A percentile compares a stretch with the other conserved stretches of the same genome.
phyloP scores from a whole-genome alignment of 116 monocot genomes.

The Thalassia testudinum region DNA sequence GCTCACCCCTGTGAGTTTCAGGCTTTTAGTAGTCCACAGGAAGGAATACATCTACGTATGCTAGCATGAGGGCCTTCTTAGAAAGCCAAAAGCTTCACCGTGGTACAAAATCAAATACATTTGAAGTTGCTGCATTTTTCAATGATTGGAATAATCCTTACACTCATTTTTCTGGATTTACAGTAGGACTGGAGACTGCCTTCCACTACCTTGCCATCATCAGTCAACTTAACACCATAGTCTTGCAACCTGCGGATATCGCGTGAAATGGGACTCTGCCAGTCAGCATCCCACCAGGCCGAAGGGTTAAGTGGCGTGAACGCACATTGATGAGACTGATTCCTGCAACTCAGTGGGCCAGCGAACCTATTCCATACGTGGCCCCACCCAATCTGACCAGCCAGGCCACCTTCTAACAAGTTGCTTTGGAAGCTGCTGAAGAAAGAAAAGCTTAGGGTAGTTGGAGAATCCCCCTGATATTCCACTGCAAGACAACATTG shows the following conservation, averaged over 20 bases:
- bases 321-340: slow-evolving; percentile 73
- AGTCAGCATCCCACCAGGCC: slow-evolving; percentile 85
- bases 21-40: too few relatives aligned
- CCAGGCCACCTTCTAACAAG: slow-evolving; percentile 39
- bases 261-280: slow-evolving; percentile 76
- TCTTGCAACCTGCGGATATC: slow-evolving; percentile 37
- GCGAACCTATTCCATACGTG: slow-evolving; percentile 88
- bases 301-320: slow-evolving; percentile 62
- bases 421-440: slow-evolving; percentile 87
- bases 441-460: slow-evolving; percentile 40
- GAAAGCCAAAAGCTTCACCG: too few relatives aligned
- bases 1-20: too few relatives aligned
- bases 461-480: slow-evolving; percentile 8
- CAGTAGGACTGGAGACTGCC: slow-evolving; percentile 34
- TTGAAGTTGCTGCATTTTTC: neutral
- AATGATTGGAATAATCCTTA: slow-evolving; percentile 24
- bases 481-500: slow-evolving; percentile 14
- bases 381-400: slow-evolving; percentile 75
- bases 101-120: neutral
- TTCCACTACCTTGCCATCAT: slow-evolving; percentile 36
- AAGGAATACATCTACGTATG: too few relatives aligned
- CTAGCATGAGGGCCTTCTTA: too few relatives aligned
- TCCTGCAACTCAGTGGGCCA: slow-evolving; percentile 59
- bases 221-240: slow-evolving; percentile 52
- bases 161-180: slow-evolving; percentile 38